These are phyloP conservation scores for Lithospermum erythrorhizon DNA, from an alignment of 257 asterid genomes.

Conservation along the genomic window DNA sequence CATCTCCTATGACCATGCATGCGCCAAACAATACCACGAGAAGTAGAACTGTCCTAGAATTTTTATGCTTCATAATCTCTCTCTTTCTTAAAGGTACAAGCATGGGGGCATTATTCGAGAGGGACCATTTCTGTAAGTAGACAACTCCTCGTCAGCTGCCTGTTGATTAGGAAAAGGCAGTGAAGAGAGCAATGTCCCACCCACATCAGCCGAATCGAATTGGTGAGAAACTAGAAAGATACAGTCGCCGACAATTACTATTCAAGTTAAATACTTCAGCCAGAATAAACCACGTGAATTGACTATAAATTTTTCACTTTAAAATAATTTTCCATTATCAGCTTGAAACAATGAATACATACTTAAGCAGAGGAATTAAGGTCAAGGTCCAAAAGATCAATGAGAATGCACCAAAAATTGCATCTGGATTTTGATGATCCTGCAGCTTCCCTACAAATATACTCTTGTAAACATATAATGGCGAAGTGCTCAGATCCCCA, in stretches of 20 bases:
- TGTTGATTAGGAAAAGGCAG: conserved; percentile 95
- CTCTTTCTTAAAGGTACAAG: conserved; percentile 59
- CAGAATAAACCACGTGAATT: background rate
- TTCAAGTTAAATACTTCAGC: background rate
- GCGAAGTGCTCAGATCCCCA: conserved; percentile 95
- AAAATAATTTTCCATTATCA: conserved; percentile 83
- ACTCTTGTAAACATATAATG: conserved; percentile 73
- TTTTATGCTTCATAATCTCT: conserved; percentile 73
- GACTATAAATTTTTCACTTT: background rate
- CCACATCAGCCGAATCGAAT: conserved; percentile 29
- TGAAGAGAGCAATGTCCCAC: conserved; percentile 95
- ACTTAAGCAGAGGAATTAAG: conserved; percentile 82
- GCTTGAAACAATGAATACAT: conserved; percentile 54
- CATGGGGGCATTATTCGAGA: too few relatives aligned
- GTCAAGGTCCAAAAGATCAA: conserved; percentile 92
- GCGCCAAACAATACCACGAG: conserved; percentile 64
- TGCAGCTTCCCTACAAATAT: conserved; percentile 62
- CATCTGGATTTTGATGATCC: conserved; percentile 43
- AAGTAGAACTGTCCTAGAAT: conserved; percentile 53
- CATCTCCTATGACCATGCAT: conserved; percentile 57
- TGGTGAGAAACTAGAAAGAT: conserved; percentile 18
- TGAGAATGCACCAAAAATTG: conserved; percentile 85
- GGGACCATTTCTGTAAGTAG: conserved; percentile 70
- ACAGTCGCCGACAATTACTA: background rate
- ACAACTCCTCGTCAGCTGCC: conserved; percentile 95